Conservation (phyloP, 2,329 filamentous ascomycete genomes). For the Fusarium xylarioides region DNA sequence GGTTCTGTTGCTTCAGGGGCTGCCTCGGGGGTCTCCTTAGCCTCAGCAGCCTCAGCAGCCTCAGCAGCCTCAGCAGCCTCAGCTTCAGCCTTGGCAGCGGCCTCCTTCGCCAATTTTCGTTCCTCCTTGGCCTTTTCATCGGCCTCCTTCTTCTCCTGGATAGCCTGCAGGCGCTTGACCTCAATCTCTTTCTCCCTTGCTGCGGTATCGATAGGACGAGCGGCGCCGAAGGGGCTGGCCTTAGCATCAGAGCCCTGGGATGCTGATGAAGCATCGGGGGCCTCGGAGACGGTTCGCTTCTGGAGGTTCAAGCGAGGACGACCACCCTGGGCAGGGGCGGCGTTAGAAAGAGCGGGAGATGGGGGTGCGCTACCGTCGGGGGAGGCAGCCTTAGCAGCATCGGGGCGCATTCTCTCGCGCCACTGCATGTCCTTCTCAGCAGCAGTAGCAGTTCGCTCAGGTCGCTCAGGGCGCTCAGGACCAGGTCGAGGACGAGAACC, state of each 20-base stretch:
- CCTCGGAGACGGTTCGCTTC: slow-evolving; percentile 90
- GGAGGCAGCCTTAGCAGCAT: slow-evolving; percentile 69
- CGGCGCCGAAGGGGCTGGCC: slow-evolving; percentile 91
- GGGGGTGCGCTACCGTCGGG: slow-evolving; percentile 80
- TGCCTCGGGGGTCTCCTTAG: slow-evolving; percentile 43
- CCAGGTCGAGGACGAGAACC: slow-evolving; percentile 79
- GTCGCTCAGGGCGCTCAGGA: slow-evolving; percentile 74
- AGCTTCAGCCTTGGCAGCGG: slow-evolving; percentile 57
- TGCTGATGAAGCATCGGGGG: slow-evolving; percentile 59
- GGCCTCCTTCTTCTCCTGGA: slow-evolving; percentile 85
- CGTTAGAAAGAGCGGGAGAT: slow-evolving; percentile 70
- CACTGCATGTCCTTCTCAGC: slow-evolving; percentile 94
- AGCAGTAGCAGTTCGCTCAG: slow-evolving; percentile 79
- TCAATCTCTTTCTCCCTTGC: slow-evolving; percentile 89
- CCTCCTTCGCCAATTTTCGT: slow-evolving; percentile 67
- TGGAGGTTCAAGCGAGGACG: slow-evolving; percentile 87
- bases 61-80: slow-evolving; percentile 45
- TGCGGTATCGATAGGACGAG: slow-evolving; percentile 92
- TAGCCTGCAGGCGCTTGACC: slow-evolving; percentile 78
- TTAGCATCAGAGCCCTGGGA: slow-evolving; percentile 74
- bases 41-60: slow-evolving; percentile 42
- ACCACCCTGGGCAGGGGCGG: slow-evolving; percentile 60
- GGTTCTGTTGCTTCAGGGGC: slow-evolving; percentile 41
- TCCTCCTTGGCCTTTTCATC: slow-evolving; percentile 88
- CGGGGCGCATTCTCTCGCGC: slow-evolving; percentile 91